Evolutionary conservation across 208 protist species (phyloP).

Genomic region (Wallacemonas sp.): DNA sequence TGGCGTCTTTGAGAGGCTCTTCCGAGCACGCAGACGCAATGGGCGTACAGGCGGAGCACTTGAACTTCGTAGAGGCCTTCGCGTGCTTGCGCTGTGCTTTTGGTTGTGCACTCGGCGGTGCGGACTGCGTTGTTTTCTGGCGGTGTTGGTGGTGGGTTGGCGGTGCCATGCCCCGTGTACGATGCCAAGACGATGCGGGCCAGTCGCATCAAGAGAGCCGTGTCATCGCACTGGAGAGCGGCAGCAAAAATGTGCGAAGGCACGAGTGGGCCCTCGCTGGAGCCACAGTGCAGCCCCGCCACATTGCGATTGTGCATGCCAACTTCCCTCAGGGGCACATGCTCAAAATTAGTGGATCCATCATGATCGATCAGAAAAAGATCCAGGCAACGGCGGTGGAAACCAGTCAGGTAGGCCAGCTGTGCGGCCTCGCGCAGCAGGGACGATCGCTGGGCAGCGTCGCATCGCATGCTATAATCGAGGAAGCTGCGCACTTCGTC

Average conservation of each 20-base stretch:
- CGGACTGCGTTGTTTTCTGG: too few relatives aligned
- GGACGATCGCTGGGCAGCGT: neutral
- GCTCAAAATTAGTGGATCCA: neutral
- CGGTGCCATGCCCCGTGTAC: neutral
- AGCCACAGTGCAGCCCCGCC: neutral
- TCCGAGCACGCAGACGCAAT: neutral
- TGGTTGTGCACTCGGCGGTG: too few relatives aligned
- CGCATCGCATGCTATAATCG: conserved; percentile 3
- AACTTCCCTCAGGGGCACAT: neutral
- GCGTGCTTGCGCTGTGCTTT: neutral
- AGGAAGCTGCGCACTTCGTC: conserved; percentile 1
- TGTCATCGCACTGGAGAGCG: neutral
- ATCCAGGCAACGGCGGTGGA: conserved; percentile 33
- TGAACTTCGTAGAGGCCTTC: conserved; percentile 5
- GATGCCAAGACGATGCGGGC: neutral
- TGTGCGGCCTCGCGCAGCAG: neutral
- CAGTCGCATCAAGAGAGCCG: neutral
- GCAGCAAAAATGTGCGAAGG: neutral
- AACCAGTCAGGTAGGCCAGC: conserved; percentile 6
- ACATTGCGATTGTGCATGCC: neutral
- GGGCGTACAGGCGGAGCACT: neutral
- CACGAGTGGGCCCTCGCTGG: neutral
- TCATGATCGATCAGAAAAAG: conserved; percentile 22
- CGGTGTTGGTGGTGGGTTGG: neutral
- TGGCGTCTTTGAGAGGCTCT: neutral